Base-by-base conservation (phyloP, 176 grass and related monocot genomes). In the Aegilops speltoides region DNA sequence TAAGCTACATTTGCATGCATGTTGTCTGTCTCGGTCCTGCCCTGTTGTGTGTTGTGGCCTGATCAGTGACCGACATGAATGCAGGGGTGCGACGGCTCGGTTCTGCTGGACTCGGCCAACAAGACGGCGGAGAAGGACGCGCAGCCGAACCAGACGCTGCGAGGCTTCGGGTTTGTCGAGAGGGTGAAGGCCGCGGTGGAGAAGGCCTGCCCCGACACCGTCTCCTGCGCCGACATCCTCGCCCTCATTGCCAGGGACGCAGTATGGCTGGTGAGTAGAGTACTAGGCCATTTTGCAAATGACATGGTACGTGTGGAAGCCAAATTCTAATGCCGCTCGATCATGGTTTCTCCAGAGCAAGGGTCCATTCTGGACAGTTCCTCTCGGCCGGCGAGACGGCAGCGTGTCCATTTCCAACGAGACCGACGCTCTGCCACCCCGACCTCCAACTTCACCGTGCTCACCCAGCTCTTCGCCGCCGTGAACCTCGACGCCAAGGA, bases 221-320 rank as follows among this genome's bases (percentile, higher is more conserved):
- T 95, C 38, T 97, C 95, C 80, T 97, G 95, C 86, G 95, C 95
- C 16, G 95, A 97, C 75, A n/a, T 97, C 68, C 87, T 97, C 7
- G 80, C 95, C 0, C 73, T 97, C 28, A 86, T 93, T 19, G 93
- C 95, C 54, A 87, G 93, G 34, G 93, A 97, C 88, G 91, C 79
- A 0, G 95, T 97, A 2, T 92, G 86, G 87, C 78, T 97, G 90
- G 95, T 94, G 38, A 45, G 91, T 40, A 40, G 4, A 29, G 12
- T 31, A 17, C 26, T 66, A 13, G 1, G 63, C 26, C 15, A 17
- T 32, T 6, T 17, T 17, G 14, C 13, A 16, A 32, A 67, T 34
- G 22, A 2, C 14, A 14, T 12, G 24, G 22, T 36, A 22, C 17
- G 24, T 29, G 17, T 31, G 5, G 19, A 76, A 28, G 25, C 19